Percentiles rank a stretch among this genome's conserved stretches.
These are phyloP conservation scores for Turnera subulata DNA, from an alignment of 345 rosid species.

Conservation along the genomic window DNA sequence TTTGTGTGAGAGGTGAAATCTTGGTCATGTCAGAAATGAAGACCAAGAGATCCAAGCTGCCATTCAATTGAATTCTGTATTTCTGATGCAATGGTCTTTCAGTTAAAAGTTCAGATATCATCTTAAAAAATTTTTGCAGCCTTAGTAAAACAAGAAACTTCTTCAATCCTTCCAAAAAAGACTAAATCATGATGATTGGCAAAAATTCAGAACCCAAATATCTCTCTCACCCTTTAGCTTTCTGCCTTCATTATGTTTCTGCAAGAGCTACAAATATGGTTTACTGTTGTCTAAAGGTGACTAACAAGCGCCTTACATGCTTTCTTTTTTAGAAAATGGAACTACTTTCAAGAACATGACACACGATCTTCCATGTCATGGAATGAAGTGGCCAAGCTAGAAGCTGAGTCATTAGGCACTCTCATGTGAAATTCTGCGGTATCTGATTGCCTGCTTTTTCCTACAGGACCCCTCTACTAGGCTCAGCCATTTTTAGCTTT, in stretches of 20 bases:
- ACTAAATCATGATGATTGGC: constrained; percentile 1
- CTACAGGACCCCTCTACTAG: background rate
- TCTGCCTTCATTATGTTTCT: background rate
- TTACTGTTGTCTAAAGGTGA: background rate
- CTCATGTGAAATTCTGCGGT: constrained; percentile 14
- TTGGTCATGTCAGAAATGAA: background rate
- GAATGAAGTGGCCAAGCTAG: constrained; percentile 26
- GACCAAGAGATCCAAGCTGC: background rate
- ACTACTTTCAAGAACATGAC: constrained; percentile 6
- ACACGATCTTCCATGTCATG: constrained; percentile 16
- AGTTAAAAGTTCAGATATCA: too few relatives aligned
- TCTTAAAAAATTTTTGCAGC: too few relatives aligned
- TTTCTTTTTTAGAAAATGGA: constrained; percentile 5
- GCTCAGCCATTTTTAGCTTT: constrained; percentile 17
- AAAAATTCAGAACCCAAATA: too few relatives aligned
- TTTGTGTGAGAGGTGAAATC: background rate
- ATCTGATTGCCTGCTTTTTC: constrained; percentile 15
- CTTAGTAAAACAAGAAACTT: too few relatives aligned
- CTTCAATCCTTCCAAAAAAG: too few relatives aligned
- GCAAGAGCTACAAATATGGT: background rate
- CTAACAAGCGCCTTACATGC: background rate
- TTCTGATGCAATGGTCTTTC: too few relatives aligned
- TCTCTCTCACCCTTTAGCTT: background rate
- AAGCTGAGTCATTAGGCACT: constrained; percentile 39
- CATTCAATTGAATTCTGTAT: too few relatives aligned